A percentile compares a stretch with the other conserved stretches of the same genome.
These are phyloP conservation scores for Phytophthora cactorum DNA, from an alignment of 352 stramenopile species.

Conservation along the genomic window DNA sequence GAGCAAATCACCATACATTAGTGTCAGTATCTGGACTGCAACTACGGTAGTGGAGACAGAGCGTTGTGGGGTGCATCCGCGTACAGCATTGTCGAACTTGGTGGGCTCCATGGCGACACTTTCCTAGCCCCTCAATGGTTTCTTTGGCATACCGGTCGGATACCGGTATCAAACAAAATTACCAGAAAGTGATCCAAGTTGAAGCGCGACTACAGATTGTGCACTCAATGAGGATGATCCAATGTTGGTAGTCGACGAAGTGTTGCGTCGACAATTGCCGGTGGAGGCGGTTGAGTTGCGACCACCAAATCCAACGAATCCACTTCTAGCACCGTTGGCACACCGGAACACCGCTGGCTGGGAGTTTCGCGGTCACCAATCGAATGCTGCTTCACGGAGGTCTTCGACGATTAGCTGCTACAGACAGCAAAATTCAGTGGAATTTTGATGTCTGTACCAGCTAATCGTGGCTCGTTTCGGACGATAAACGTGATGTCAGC, in stretches of 20 bases:
- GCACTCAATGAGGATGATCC: background rate
- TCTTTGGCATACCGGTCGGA: background rate
- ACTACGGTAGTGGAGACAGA: background rate
- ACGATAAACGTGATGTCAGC: background rate
- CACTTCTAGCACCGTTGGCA: background rate
- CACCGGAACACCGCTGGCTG: constrained; percentile 12
- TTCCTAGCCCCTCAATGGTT: background rate
- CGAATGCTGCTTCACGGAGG: background rate
- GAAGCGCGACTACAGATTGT: background rate
- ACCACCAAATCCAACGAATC: constrained; percentile 7
- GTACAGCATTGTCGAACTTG: constrained; percentile 61
- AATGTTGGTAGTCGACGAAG: background rate
- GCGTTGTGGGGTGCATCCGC: background rate
- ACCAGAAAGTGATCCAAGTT: background rate
- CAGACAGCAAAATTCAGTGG: background rate
- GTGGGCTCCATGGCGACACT: constrained; percentile 20
- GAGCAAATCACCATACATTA: constrained; percentile 1
- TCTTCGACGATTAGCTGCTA: background rate
- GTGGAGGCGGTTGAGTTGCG: constrained; percentile 3
- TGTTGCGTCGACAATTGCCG: background rate
- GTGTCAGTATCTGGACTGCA: background rate
- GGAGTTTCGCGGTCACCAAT: constrained; percentile 11
- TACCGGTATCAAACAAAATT: background rate
- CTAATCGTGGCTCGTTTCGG: constrained; percentile 4
- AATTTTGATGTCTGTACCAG: constrained; percentile 1